Base-by-base conservation (phyloP, 495 filamentous ascomycete genomes). In the Aspergillus wentii region DNA sequence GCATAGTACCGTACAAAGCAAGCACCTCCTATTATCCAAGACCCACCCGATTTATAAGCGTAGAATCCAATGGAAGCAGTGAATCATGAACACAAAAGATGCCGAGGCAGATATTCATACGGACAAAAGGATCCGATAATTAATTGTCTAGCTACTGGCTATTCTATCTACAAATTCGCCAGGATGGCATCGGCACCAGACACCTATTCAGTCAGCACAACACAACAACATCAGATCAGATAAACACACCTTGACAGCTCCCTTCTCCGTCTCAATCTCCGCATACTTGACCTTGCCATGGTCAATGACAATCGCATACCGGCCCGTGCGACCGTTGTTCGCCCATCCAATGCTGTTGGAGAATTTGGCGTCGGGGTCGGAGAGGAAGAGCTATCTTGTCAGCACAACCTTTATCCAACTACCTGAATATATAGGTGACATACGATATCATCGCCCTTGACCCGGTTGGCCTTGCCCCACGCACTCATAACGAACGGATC, bases 401-500 rank as follows among this genome's bases (percentile, higher is more conserved):
- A n/a, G n/a, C n/a, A n/a, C n/a, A n/a, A n/a, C n/a, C n/a, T n/a
- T n/a, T n/a, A n/a, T n/a, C n/a, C n/a, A n/a, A n/a, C n/a, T n/a
- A n/a, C n/a, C n/a, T n/a, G n/a, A n/a, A n/a, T n/a, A n/a, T n/a
- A n/a, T n/a, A n/a, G n/a, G n/a, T n/a, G n/a, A 71, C 79, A 51
- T 59, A 90, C 85, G 44, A 92, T 86, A 25, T 79, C 76, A 30
- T 71, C 53, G n/a, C 88, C 79, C 47, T 79, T 84, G 44, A 94
- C 72, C 17, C 75, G 69, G 59, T 95, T 94, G 18, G 87, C 91
- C 74, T 95, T 95, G 49, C 82, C 85, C 91, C 91, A 97, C 10
- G 90, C 90, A 46, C 78, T 80, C 87, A 94, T 94, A 38, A 97
- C 90, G 53, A 78, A 94, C 10, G 80, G 71, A 64, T 95, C 89